A percentile compares a stretch with the other conserved stretches of the same genome.
These are phyloP conservation scores for Schizosaccharomyces octosporus DNA, from an alignment of 805 yeast species.

Conservation along the genomic window DNA sequence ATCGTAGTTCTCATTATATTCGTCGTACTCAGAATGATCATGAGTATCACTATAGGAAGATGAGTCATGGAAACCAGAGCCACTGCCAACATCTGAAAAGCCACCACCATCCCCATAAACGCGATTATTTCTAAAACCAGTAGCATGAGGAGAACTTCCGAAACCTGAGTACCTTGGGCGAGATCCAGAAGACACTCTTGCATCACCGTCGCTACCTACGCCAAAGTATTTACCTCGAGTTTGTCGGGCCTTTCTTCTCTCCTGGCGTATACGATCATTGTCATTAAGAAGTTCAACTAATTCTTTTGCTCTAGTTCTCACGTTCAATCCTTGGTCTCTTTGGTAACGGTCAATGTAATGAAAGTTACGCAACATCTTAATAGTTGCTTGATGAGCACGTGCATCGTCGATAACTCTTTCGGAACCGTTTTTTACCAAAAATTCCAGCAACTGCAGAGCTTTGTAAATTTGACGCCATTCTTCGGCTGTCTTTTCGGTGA, in stretches of 20 bases:
- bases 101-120: slow-evolving; percentile 3
- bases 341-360: slow-evolving; percentile 87
- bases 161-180: slow-evolving; percentile 14
- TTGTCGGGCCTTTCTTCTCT: slow-evolving; percentile 73
- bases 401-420: slow-evolving; percentile 92
- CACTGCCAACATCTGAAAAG: neutral
- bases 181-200: slow-evolving; percentile 15
- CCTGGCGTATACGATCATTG: slow-evolving; percentile 51
- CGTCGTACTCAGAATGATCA: slow-evolving; percentile 11
- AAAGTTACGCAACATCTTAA: slow-evolving; percentile 74
- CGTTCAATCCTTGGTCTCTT: slow-evolving; percentile 86
- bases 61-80: neutral
- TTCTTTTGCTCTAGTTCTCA: slow-evolving; percentile 70
- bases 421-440: slow-evolving; percentile 71
- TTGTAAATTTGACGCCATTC: slow-evolving; percentile 98
- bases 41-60: slow-evolving; percentile 5
- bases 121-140: slow-evolving; percentile 5
- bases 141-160: slow-evolving; percentile 8
- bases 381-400: slow-evolving; percentile 52
- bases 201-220: slow-evolving; percentile 22
- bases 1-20: slow-evolving; percentile 8
- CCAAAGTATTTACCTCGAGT: slow-evolving; percentile 67
- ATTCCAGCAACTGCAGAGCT: slow-evolving; percentile 69
- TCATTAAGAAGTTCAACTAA: slow-evolving; percentile 48
- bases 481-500: slow-evolving; percentile 83